Evolutionary conservation across 345 rosid genomes (phyloP).

Genomic region (Eucalyptus sp.): DNA sequence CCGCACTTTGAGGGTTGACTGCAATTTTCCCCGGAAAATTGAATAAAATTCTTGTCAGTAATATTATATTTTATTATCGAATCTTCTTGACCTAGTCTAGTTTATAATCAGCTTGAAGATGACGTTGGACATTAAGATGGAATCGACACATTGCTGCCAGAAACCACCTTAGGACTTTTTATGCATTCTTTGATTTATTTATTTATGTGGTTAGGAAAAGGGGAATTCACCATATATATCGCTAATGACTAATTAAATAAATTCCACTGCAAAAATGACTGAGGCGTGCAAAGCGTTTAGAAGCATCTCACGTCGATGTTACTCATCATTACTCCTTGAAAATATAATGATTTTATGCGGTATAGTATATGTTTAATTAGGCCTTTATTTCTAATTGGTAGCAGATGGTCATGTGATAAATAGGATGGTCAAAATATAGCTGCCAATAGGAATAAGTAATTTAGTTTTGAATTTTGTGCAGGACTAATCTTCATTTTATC

Average conservation of each 20-base stretch:
- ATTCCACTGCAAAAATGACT: accelerated
- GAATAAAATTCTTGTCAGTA: not conserved
- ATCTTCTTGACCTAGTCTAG: not conserved
- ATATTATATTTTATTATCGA: not conserved
- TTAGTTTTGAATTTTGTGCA: not conserved
- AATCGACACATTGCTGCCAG: not conserved
- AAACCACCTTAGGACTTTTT: not conserved
- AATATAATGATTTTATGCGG: not conserved
- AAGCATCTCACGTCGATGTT: not conserved
- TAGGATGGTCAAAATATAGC: not conserved
- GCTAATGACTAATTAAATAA: not conserved
- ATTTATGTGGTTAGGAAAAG: not conserved
- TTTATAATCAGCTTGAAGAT: not conserved
- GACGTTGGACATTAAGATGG: not conserved
- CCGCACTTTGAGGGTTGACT: not conserved
- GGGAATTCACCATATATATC: not conserved
- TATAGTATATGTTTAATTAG: not conserved
- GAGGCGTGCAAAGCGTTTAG: not conserved
- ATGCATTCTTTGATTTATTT: not conserved
- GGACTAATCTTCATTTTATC: not conserved
- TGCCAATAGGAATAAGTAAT: not conserved
- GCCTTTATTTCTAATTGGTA: not conserved
- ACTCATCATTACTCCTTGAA: not conserved
- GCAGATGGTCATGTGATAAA: not conserved
- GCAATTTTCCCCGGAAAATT: not conserved